A percentile compares a stretch with the other conserved stretches of the same genome.
Evolutionary conservation across 2,329 filamentous ascomycete species (phyloP).

Genomic region (Apiospora kogelbergensis): DNA sequence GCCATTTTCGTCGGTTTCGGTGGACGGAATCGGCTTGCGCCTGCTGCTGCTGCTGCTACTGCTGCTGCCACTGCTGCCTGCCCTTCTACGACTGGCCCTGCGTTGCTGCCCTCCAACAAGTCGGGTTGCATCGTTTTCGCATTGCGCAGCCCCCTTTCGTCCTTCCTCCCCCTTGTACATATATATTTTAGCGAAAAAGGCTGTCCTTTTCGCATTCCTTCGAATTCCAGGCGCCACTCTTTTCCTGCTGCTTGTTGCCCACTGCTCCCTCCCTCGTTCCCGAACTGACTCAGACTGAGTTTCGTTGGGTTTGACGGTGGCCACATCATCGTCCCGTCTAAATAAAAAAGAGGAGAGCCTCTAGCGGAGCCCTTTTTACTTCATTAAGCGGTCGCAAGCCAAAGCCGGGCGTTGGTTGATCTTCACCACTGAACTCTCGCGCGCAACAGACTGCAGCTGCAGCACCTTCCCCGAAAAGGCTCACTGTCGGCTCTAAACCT

Average conservation of each 20-base stretch:
- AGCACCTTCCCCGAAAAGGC: background rate
- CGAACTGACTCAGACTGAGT: conserved; percentile 33
- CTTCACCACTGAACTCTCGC: conserved; percentile 2
- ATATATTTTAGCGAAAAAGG: conserved; percentile 5
- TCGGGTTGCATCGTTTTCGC: conserved; percentile 7
- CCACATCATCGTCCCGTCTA: conserved; percentile 30
- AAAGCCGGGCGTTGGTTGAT: background rate
- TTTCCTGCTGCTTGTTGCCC: conserved; percentile 13
- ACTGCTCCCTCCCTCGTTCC: conserved; percentile 11
- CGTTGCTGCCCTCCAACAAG: background rate
- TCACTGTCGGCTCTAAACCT: too few species aligned
- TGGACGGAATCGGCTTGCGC: background rate
- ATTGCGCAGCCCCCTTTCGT: conserved; percentile 17
- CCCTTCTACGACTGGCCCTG: background rate
- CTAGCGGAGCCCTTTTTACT: background rate
- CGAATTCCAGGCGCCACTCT: conserved; percentile 14
- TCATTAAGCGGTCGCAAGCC: conserved; percentile 3
- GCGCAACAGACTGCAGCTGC: background rate
- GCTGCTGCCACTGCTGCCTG: background rate
- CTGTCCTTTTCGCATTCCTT: conserved; percentile 19
- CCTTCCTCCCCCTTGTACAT: conserved; percentile 9
- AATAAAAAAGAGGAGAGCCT: background rate
- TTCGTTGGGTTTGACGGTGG: conserved; percentile 34
- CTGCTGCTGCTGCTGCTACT: background rate
- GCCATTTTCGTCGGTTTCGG: conserved; percentile 1